These are phyloP conservation scores for Plasmodium gaboni DNA, from an alignment of 169 alveolate genomes.

Conservation along the genomic window DNA sequence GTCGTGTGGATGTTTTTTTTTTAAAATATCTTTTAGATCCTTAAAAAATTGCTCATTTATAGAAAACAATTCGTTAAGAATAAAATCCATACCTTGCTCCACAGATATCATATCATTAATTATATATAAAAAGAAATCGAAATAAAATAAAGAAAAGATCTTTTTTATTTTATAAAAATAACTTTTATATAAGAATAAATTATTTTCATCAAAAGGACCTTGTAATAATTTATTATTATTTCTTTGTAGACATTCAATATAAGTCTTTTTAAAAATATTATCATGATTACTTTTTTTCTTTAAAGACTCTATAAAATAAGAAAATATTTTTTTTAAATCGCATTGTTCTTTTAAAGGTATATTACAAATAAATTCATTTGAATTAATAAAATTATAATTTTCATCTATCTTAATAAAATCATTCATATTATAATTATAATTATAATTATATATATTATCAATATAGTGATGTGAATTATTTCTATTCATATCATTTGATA, in stretches of 20 bases:
- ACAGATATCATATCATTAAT: slow-evolving; percentile 21
- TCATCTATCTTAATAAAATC: slow-evolving; percentile 30
- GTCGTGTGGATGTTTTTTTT: background rate
- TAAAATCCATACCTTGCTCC: slow-evolving; percentile 25
- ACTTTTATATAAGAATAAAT: background rate
- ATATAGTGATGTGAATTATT: background rate
- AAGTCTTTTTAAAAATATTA: slow-evolving; percentile 12
- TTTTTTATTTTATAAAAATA: slow-evolving; percentile 16
- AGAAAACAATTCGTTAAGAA: slow-evolving; percentile 11
- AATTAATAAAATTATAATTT: slow-evolving; percentile 26
- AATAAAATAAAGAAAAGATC: slow-evolving; percentile 33
- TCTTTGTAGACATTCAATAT: slow-evolving; percentile 24
- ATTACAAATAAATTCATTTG: slow-evolving; percentile 21
- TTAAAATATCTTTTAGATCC: background rate
- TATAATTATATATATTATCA: no score
- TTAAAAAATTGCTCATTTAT: slow-evolving; percentile 6
- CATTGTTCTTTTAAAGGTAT: slow-evolving; percentile 52
- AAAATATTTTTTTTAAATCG: slow-evolving; percentile 19
- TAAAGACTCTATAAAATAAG: slow-evolving; percentile 5
- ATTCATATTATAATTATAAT: background rate
- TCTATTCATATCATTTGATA: background rate
- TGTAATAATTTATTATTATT: slow-evolving; percentile 6
- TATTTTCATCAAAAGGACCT: background rate
- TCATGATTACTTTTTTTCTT: slow-evolving; percentile 11
- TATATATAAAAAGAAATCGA: slow-evolving; percentile 40